phyloP scores from a whole-genome alignment of 495 filamentous ascomycete genomes.

The Oidiodendron maius region DNA sequence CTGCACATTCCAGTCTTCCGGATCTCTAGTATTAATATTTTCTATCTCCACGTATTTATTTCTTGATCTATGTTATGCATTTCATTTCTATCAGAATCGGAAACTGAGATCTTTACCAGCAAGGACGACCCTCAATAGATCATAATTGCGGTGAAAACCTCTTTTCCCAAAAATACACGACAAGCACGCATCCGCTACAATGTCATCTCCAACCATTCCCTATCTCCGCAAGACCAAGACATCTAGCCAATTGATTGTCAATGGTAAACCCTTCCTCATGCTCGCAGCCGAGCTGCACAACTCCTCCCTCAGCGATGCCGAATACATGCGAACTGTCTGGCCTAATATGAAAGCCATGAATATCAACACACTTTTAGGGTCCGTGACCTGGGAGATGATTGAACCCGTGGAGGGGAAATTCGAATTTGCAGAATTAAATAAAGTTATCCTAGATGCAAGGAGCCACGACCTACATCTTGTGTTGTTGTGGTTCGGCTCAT shows the following conservation, averaged over 20 bases:
- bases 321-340: slow-evolving; percentile 39
- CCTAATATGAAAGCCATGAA: slow-evolving; percentile 34
- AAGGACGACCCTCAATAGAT: no score
- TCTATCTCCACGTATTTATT: no score
- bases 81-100: no score
- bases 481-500: slow-evolving; percentile 45
- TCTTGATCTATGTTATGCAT: no score
- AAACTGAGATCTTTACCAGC: no score
- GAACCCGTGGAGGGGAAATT: slow-evolving; percentile 43
- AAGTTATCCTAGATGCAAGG: slow-evolving; percentile 35
- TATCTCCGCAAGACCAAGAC: slow-evolving; percentile 12
- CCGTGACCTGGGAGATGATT: slow-evolving; percentile 44
- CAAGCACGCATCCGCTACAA: no score
- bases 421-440: slow-evolving; percentile 36
- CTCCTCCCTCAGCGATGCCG: slow-evolving; percentile 38
- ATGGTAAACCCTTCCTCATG: slow-evolving; percentile 41
- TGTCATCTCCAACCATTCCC: no score
- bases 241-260: slow-evolving; percentile 34
- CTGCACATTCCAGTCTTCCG: no score
- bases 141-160: no score
- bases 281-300: slow-evolving; percentile 43
- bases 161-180: no score
- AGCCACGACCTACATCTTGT: slow-evolving; percentile 35
- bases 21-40: no score
- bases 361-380: slow-evolving; percentile 44